Conservation (phyloP, 1,284 basidiomycete species). For the Coniophora puteana region DNA sequence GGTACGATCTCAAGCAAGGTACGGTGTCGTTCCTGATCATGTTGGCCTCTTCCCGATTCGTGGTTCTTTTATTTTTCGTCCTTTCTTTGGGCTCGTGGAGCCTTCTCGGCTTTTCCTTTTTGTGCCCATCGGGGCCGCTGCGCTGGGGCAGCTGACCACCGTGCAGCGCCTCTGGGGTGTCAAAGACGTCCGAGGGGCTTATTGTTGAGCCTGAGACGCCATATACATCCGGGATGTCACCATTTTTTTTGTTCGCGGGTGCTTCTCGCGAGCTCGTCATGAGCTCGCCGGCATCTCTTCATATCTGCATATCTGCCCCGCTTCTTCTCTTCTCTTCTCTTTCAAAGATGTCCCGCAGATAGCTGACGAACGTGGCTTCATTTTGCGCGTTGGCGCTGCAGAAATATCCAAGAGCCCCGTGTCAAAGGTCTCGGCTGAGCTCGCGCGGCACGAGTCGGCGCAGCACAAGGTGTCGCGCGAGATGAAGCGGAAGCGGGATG, state of each 20-base stretch:
- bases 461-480: constrained; percentile 85
- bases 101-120: constrained; percentile 8
- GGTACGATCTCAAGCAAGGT: constrained; percentile 90
- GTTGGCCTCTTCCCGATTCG: background rate
- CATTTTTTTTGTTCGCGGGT: too few species aligned
- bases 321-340: constrained; percentile 1
- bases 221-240: too few species aligned
- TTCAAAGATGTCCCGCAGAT: background rate
- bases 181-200: too few species aligned
- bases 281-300: too few species aligned
- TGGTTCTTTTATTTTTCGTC: too few species aligned
- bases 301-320: too few species aligned
- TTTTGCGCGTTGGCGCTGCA: constrained; percentile 26
- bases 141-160: too few species aligned
- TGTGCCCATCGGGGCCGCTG: too few species aligned
- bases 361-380: constrained; percentile 13
- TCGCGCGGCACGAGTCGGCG: constrained; percentile 87
- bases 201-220: too few species aligned
- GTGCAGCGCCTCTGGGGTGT: too few species aligned
- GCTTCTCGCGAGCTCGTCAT: too few species aligned
- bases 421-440: constrained; percentile 83
- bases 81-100: constrained; percentile 1
- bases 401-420: constrained; percentile 93
- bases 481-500: constrained; percentile 88
- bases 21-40: constrained; percentile 18